Evolutionary conservation across 371 early-diverging fungal species (phyloP).

Genomic region (Mortierella sp.): DNA sequence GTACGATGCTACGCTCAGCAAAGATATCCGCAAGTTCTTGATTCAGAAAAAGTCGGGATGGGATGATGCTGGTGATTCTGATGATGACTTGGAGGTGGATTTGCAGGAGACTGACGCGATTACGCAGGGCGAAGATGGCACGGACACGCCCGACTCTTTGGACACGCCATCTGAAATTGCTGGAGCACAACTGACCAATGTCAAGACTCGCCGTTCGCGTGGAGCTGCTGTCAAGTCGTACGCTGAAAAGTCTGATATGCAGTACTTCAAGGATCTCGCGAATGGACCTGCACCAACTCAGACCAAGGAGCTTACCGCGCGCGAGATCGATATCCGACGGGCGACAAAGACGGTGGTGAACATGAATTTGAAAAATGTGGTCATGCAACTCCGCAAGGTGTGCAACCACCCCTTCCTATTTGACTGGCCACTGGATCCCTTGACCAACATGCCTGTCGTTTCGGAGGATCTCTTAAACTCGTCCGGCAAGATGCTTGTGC

Average conservation of each 20-base stretch:
- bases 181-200: constrained; percentile 16
- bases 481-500: constrained; percentile 90
- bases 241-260: constrained; percentile 27
- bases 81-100: constrained; percentile 39
- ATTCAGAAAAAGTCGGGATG: constrained; percentile 66
- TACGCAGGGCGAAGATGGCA: neutral
- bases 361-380: constrained; percentile 80
- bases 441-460: constrained; percentile 65
- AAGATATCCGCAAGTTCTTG: constrained; percentile 80
- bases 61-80: constrained; percentile 33
- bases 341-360: constrained; percentile 65
- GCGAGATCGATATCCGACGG: constrained; percentile 49
- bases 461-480: constrained; percentile 70
- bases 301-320: constrained; percentile 22
- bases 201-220: constrained; percentile 21
- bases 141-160: constrained; percentile 8
- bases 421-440: constrained; percentile 77
- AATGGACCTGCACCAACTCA: neutral
- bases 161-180: constrained; percentile 31
- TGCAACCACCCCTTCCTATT: constrained; percentile 97
- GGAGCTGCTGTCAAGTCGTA: constrained; percentile 24
- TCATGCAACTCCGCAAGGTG: constrained; percentile 96
- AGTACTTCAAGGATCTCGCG: constrained; percentile 36
- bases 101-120: constrained; percentile 2
- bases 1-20: constrained; percentile 86